Evolutionary conservation across 2,329 filamentous ascomycete species (phyloP).

Genomic region (Aspergillus uvarum): DNA sequence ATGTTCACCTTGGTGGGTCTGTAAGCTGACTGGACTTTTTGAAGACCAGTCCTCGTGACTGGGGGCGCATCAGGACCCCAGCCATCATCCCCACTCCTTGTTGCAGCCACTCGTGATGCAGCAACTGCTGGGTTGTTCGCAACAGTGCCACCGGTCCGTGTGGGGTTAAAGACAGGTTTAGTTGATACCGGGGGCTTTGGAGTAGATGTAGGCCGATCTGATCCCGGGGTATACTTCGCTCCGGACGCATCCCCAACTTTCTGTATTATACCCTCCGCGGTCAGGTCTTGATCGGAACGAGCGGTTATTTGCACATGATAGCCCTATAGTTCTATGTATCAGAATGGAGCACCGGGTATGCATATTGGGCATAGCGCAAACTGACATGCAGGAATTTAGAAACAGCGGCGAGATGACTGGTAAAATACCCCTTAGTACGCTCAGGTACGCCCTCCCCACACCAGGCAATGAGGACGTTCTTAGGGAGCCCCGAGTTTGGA

Average conservation of each 20-base stretch:
- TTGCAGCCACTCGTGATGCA: constrained; percentile 51
- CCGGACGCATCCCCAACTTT: constrained; percentile 95
- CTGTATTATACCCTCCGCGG: constrained; percentile 81
- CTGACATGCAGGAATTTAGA: constrained; percentile 81
- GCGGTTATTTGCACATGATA: constrained; percentile 98
- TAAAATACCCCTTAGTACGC: constrained; percentile 97
- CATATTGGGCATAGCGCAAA: not conserved
- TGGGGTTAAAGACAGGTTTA: constrained; percentile 90
- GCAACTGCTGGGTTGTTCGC: constrained; percentile 64
- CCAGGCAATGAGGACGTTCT: constrained; percentile 92
- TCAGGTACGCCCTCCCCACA: constrained; percentile 98
- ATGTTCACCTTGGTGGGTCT: constrained; percentile 95
- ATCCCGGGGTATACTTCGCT: constrained; percentile 81
- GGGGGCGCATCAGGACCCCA: constrained; percentile 96
- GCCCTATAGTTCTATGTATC: constrained; percentile 50
- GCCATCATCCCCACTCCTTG: constrained; percentile 73
- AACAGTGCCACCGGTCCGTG: constrained; percentile 54
- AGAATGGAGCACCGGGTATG: not conserved
- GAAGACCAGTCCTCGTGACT: constrained; percentile 78
- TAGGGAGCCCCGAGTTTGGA: constrained; percentile 83
- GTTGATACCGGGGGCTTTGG: constrained; percentile 70
- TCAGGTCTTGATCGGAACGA: constrained; percentile 84
- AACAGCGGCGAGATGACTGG: constrained; percentile 85
- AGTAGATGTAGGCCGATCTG: constrained; percentile 53
- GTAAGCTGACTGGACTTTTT: constrained; percentile 91